Evolutionary conservation across 495 filamentous ascomycete species (phyloP), one percentile per base, ranked within the genome.

Genomic region (Penicillium samsonianum): DNA sequence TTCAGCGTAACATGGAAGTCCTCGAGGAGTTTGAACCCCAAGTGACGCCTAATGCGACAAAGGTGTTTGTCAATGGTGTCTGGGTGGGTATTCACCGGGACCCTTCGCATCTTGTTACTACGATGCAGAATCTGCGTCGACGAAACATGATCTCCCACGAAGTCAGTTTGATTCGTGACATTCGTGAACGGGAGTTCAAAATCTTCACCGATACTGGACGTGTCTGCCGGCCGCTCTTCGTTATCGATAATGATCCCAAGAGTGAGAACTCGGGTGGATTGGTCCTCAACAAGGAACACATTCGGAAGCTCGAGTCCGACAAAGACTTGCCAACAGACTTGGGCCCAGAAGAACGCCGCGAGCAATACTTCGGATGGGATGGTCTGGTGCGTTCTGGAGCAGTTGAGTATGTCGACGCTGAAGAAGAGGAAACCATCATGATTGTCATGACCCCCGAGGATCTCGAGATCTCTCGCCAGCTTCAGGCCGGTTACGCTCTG

Each of bases 371-470:
- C 62, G 93, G 92, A 60, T 98, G 94, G 91, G 80, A 91, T 55
- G 90, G 90, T 2, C 74, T 99, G 26, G 80, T 96, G 19, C 81
- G 84, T 42, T 82, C 80, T 9, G 94, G 94, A 62, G 88, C 87
- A 2, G 87, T 98, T 25, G 94, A 99, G 65, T 96, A 93, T 64
- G 84, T 99, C 4, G 94, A 99, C 70, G 94, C 95, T 0, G 95
- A 99, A 66, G 94, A 99, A 72, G 94, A 99, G 62, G 95, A 99
- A 73, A 92, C 90, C 0, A 87, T 92, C 45, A 99, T 98, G 95
- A 99, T 99, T 63, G 88, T 91, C 67, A 98, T 99, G 94, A 91
- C 92, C 0, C 94, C 94, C 0, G 92, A 98, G 62, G 94, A 99
- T 67, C 78, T 99, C 31, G 87, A 90, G 55, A 87, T 84, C 52